These are phyloP conservation scores for Rubia tinctorum DNA, from an alignment of 305 asterid species.

Conservation along the genomic window DNA sequence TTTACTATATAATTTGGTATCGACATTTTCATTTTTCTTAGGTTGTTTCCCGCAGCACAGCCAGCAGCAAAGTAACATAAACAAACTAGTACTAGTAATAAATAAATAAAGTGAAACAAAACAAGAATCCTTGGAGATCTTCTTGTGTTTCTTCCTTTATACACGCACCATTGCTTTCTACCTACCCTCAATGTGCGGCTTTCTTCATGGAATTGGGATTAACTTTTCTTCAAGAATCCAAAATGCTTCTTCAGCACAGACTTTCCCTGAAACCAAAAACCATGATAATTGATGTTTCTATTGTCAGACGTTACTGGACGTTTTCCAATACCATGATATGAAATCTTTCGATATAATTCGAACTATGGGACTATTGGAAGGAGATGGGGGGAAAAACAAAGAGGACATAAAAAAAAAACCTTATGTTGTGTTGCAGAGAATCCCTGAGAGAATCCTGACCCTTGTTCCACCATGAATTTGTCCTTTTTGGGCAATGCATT, in stretches of 20 bases:
- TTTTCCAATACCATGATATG: background rate
- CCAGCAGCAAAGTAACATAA: slow-evolving; percentile 43
- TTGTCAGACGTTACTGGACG: background rate
- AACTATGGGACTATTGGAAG: too few species aligned
- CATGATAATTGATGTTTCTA: background rate
- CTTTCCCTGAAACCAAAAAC: slow-evolving; percentile 41
- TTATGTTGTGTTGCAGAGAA: slow-evolving; percentile 36
- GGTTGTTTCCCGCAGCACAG: slow-evolving; percentile 67
- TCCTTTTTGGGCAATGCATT: slow-evolving; percentile 34
- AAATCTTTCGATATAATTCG: background rate
- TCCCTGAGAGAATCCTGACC: slow-evolving; percentile 35
- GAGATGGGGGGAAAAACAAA: background rate
- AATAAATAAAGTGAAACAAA: slow-evolving; percentile 22
- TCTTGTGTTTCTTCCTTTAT: slow-evolving; percentile 33
- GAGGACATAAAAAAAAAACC: slow-evolving; percentile 21
- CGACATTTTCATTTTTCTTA: slow-evolving; percentile 38
- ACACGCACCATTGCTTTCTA: slow-evolving; percentile 31
- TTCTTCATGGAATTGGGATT: slow-evolving; percentile 36
- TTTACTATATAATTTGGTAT: slow-evolving; percentile 15
- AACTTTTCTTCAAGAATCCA: slow-evolving; percentile 49
- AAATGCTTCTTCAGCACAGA: slow-evolving; percentile 50
- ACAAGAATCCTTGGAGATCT: slow-evolving; percentile 44
- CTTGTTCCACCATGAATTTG: slow-evolving; percentile 29
- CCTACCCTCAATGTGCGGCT: slow-evolving; percentile 26
- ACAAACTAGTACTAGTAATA: slow-evolving; percentile 18